phyloP scores from a whole-genome alignment of 371 early-diverging fungal genomes.

The Parasitella parasitica region DNA sequence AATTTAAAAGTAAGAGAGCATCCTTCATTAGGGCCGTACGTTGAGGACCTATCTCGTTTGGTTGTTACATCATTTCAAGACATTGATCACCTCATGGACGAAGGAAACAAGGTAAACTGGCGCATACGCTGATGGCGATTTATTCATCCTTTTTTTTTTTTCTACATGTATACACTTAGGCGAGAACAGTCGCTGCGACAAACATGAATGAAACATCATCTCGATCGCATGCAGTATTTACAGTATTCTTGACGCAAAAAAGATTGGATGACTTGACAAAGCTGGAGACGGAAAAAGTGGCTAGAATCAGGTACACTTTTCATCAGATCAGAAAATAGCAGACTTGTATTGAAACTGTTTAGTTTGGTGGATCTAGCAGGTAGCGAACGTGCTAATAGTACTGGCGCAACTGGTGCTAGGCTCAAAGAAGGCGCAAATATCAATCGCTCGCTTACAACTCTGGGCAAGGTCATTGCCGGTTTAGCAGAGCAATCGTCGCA shows the following conservation, averaged over 20 bases:
- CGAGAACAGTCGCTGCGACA: constrained; percentile 91
- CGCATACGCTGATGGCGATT: background rate
- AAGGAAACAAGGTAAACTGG: constrained; percentile 76
- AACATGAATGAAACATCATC: constrained; percentile 96
- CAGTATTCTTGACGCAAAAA: constrained; percentile 76
- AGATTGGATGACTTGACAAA: constrained; percentile 59
- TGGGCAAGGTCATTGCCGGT: constrained; percentile 97
- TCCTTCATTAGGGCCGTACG: constrained; percentile 87
- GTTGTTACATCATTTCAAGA: constrained; percentile 80
- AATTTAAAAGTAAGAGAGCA: constrained; percentile 88
- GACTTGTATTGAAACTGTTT: background rate
- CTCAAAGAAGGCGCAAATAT: constrained; percentile 99
- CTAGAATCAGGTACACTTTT: constrained; percentile 66
- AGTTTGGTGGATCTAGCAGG: constrained; percentile 92
- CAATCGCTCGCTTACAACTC: constrained; percentile 91
- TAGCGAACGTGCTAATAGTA: constrained; percentile 94
- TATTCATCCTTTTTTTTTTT: background rate
- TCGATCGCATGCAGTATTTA: constrained; percentile 95
- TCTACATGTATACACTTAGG: constrained; percentile 47
- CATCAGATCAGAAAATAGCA: background rate
- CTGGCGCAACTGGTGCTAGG: constrained; percentile 94
- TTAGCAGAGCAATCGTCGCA: constrained; percentile 76
- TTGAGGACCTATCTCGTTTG: constrained; percentile 86
- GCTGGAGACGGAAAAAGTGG: constrained; percentile 76
- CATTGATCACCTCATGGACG: constrained; percentile 79